Conservation (phyloP, 2,329 filamentous ascomycete species). For the Neospermospora avenae region DNA sequence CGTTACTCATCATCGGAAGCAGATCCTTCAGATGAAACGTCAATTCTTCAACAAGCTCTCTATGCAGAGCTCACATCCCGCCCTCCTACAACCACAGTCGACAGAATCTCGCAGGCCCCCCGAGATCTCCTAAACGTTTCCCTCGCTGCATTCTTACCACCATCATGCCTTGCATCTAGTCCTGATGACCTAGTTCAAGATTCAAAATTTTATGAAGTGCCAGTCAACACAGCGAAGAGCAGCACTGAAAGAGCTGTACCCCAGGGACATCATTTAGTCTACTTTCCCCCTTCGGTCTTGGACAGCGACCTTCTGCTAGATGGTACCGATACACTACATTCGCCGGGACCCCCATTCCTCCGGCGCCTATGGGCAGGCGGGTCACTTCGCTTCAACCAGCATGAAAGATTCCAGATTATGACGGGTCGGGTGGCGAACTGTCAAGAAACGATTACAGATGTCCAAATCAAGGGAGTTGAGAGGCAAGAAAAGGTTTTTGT, state of each 20-base stretch:
- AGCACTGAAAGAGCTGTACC: slow-evolving; percentile 37
- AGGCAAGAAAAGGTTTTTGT: slow-evolving; percentile 34
- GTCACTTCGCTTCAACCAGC: slow-evolving; percentile 52
- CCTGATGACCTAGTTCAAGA: slow-evolving; percentile 6
- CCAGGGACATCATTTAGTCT: slow-evolving; percentile 76
- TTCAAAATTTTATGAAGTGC: neutral
- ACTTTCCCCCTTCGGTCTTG: slow-evolving; percentile 72
- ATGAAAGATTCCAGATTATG: slow-evolving; percentile 20
- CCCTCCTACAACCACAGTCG: slow-evolving; percentile 33
- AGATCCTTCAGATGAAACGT: neutral
- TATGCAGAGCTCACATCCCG: slow-evolving; percentile 25
- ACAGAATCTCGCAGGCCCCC: slow-evolving; percentile 57
- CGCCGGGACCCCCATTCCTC: slow-evolving; percentile 67
- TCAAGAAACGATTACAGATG: slow-evolving; percentile 45
- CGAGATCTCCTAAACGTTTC: slow-evolving; percentile 64
- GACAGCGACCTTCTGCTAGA: slow-evolving; percentile 67
- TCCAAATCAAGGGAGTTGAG: slow-evolving; percentile 31
- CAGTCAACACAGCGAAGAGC: neutral
- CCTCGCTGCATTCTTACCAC: slow-evolving; percentile 53
- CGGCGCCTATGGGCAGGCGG: slow-evolving; percentile 91
- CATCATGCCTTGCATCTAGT: slow-evolving; percentile 28
- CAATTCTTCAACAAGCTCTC: slow-evolving; percentile 18
- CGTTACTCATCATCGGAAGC: neutral
- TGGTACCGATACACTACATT: slow-evolving; percentile 79
- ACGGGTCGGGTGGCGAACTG: slow-evolving; percentile 40